Evolutionary conservation across 331 rosid genomes (phyloP).

Genomic region (Erythrophleum ivorense): DNA sequence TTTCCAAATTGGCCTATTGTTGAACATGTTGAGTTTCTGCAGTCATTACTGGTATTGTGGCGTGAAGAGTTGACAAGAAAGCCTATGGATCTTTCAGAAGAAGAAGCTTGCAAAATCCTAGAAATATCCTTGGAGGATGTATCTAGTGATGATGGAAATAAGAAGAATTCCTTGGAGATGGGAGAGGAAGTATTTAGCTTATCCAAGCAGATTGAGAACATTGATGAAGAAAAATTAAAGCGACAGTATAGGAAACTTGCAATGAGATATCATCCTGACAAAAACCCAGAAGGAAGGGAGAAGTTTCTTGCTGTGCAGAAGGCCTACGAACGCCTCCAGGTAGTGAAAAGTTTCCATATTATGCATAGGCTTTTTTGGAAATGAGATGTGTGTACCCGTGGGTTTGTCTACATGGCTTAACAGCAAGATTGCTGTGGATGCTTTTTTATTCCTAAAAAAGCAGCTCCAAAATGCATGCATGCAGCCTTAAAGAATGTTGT

Average conservation of each 20-base stretch:
- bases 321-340: constrained; percentile 99
- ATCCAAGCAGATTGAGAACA: constrained; percentile 92
- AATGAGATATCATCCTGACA: constrained; percentile 99
- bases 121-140: constrained; percentile 94
- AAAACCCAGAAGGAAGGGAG: constrained; percentile 99
- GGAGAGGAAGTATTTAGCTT: constrained; percentile 71
- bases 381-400: background rate
- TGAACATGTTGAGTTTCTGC: constrained; percentile 98
- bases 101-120: constrained; percentile 96
- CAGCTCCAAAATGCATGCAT: constrained; percentile 6
- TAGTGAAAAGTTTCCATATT: constrained; percentile 41
- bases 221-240: constrained; percentile 96
- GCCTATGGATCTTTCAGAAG: constrained; percentile 99
- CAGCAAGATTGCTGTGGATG: constrained; percentile 4
- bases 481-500: constrained; percentile 32
- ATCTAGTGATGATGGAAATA: constrained; percentile 60
- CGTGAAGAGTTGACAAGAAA: constrained; percentile 99
- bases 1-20: constrained; percentile 99
- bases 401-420: constrained; percentile 12
- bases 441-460: constrained; percentile 2
- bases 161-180: constrained; percentile 53
- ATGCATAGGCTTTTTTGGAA: constrained; percentile 11
- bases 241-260: constrained; percentile 99
- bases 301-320: constrained; percentile 96
- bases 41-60: constrained; percentile 98